A percentile compares a stretch with the other conserved stretches of the same genome.
phyloP scores from a whole-genome alignment of 2,329 filamentous ascomycete genomes.

The Periglandula ipomoeae region DNA sequence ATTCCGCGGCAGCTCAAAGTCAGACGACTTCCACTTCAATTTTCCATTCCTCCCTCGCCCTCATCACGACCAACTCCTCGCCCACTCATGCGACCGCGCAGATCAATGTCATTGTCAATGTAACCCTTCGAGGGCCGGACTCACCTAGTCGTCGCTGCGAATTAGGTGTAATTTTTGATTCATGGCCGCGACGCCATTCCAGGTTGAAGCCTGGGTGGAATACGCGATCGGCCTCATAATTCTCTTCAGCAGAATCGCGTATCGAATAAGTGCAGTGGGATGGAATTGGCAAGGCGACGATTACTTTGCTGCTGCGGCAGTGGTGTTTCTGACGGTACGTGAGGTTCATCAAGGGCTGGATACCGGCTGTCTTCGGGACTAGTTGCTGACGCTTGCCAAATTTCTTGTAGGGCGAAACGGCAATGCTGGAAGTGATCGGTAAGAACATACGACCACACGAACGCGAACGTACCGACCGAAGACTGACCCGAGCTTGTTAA shows the following conservation, averaged over 20 bases:
- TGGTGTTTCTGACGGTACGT: slow-evolving; percentile 31
- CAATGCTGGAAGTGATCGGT: slow-evolving; percentile 26
- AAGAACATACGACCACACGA: slow-evolving; percentile 1
- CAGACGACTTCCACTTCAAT: background rate
- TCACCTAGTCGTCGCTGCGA: background rate
- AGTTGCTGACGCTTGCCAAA: background rate
- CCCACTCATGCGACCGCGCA: background rate
- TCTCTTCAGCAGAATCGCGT: slow-evolving; percentile 28
- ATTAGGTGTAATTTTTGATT: background rate
- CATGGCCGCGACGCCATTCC: slow-evolving; percentile 27
- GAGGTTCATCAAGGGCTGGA: too few relatives aligned
- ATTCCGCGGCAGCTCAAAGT: too few relatives aligned
- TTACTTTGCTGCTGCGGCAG: slow-evolving; percentile 26
- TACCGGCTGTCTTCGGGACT: too few relatives aligned
- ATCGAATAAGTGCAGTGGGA: slow-evolving; percentile 29
- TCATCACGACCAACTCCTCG: too few relatives aligned
- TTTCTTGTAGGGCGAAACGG: slow-evolving; percentile 13
- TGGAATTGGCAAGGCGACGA: slow-evolving; percentile 34
- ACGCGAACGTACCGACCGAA: background rate
- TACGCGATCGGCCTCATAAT: slow-evolving; percentile 29
- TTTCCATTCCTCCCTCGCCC: background rate
- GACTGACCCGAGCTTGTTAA: slow-evolving; percentile 6
- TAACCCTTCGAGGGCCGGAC: too few relatives aligned
- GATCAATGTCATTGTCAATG: background rate
- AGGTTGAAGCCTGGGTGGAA: slow-evolving; percentile 34